Conservation (phyloP, 805 yeast genomes). For the Yarrowia sp. region DNA sequence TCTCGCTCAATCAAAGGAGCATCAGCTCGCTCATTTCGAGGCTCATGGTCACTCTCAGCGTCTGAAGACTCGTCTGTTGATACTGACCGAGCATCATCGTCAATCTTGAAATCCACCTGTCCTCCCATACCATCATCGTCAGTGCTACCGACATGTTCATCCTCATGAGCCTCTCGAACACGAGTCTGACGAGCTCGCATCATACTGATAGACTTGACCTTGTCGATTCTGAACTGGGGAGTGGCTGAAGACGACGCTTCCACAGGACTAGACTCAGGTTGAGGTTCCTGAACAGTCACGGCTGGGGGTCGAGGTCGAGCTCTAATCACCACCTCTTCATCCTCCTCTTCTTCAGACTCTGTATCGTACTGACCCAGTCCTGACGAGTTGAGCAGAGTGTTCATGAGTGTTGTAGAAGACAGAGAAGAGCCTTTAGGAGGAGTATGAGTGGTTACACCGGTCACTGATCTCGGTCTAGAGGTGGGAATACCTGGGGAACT, state of each 20-base stretch:
- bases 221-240: slow-evolving; percentile 12
- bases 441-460: background rate
- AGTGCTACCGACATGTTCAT: background rate
- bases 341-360: slow-evolving; percentile 12
- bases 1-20: slow-evolving; percentile 12
- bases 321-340: background rate
- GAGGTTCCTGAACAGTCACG: background rate
- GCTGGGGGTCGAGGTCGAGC: background rate
- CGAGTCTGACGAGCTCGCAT: slow-evolving; percentile 14
- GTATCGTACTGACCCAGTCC: slow-evolving; percentile 4
- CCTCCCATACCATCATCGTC: background rate
- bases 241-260: background rate
- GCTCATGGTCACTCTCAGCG: slow-evolving; percentile 24
- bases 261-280: too few relatives aligned
- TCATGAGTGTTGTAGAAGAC: slow-evolving; percentile 23
- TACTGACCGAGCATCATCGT: background rate
- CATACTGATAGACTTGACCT: slow-evolving; percentile 11
- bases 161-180: background rate
- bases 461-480: background rate
- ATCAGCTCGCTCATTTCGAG: background rate
- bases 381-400: slow-evolving; percentile 24
- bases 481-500: background rate
- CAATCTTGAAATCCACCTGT: background rate
- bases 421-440: slow-evolving; percentile 10
- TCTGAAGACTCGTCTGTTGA: slow-evolving; percentile 19